Base-by-base conservation (phyloP, 2,329 filamentous ascomycete species). In the Aspergillus jensenii region DNA sequence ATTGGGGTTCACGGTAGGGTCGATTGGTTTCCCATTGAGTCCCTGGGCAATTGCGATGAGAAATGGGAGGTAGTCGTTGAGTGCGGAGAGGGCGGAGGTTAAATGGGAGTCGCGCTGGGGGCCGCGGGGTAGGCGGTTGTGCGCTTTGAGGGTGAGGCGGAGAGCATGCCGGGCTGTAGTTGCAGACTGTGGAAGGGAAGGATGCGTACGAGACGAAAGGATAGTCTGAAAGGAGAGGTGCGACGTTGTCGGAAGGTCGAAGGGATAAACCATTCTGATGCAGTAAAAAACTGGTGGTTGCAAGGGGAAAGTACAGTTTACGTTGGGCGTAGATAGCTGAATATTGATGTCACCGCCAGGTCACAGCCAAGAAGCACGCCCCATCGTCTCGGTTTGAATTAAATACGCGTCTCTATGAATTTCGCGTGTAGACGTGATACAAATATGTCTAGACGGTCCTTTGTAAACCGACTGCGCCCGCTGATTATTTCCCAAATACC, bases 231-330 rank as follows among this genome's bases (percentile, higher is more conserved):
- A 93, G 52, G 90, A 88, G 70, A 96, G 88, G 54, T 89, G 85
- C 35, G 92, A 96, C 5, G 93, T 97, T 1, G 93, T 98, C 2
- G 95, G 93, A 33, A 98, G 85, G 11, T 85, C 79, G 70, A 96
- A 97, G 12, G 90, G 89, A 71, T 90, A 98, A 33, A 93, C 93
- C 95, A 98, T 98, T 55, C 46, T 70, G 68, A 58, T 56, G 52
- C 48, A 41, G 41, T 48, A 45, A 49, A 35, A 25, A 25, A 4
- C 6, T 6, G 48, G 43, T 60, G 43, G 52, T 59, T 52, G 53
- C 15, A 27, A 41, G 49, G 37, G n/a, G 37, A 40, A 55, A 56
- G 33, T 58, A 49, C 46, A 51, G 60, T 51, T 31, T 52, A 54
- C 59, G 46, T 23, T 23, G 43, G 53, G 56, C 35, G 53, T 40